These are phyloP conservation scores for Fibroporia radiculosa DNA, from an alignment of 768 basidiomycete genomes.

Conservation along the genomic window DNA sequence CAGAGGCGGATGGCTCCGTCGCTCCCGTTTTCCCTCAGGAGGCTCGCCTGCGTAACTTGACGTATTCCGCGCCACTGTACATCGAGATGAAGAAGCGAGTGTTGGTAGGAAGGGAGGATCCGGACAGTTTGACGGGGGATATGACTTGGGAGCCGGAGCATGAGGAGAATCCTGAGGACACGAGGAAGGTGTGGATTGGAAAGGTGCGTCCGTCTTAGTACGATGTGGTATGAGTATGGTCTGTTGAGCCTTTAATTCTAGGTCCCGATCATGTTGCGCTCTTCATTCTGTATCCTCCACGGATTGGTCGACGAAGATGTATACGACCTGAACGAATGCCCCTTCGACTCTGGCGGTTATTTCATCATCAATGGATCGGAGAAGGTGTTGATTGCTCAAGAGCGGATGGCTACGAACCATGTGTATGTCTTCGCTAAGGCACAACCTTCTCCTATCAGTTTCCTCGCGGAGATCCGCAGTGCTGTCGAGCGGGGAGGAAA, in stretches of 20 bases:
- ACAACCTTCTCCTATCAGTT: constrained; percentile 91
- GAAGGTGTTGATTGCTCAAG: constrained; percentile 99
- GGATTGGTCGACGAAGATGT: constrained; percentile 72
- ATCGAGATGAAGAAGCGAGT: constrained; percentile 92
- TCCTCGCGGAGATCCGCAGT: constrained; percentile 94
- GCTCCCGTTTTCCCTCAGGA: constrained; percentile 96
- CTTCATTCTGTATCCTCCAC: constrained; percentile 89
- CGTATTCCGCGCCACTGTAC: constrained; percentile 92
- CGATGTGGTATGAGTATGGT: background rate
- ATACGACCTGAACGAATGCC: constrained; percentile 94
- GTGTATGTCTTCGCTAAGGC: constrained; percentile 99
- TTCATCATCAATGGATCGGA: constrained; percentile 99
- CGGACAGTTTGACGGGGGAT: constrained; percentile 73
- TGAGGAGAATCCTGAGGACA: constrained; percentile 54
- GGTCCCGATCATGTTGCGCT: constrained; percentile 98
- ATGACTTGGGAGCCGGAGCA: constrained; percentile 69
- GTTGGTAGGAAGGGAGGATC: constrained; percentile 72
- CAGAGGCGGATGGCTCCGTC: constrained; percentile 91
- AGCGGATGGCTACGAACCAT: constrained; percentile 98
- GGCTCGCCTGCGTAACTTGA: constrained; percentile 88
- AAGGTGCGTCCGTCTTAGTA: constrained; percentile 47
- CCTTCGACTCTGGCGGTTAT: constrained; percentile 97
- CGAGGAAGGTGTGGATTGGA: constrained; percentile 88
- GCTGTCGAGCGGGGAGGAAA: constrained; percentile 98
- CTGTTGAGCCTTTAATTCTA: too few relatives aligned